Evolutionary conservation across 2,329 filamentous ascomycete genomes (phyloP).

Genomic region (Fusarium zealandicum): DNA sequence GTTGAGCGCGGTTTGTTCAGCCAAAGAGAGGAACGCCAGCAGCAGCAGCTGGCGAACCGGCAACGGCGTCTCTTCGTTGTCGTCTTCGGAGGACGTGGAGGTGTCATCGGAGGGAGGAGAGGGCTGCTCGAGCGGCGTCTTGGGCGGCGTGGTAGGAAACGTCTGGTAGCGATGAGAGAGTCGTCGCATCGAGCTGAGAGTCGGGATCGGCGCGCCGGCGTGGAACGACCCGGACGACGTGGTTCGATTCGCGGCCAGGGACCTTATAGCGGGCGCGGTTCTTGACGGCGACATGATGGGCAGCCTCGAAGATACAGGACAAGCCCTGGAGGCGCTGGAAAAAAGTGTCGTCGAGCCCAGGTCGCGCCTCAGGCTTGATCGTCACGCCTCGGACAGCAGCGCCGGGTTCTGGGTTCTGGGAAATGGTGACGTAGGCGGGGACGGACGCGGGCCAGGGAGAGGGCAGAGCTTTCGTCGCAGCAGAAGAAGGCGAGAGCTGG

Average conservation of each 20-base stretch:
- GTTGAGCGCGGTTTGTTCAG: slow-evolving; percentile 96
- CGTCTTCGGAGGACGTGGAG: slow-evolving; percentile 43
- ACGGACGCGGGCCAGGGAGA: slow-evolving; percentile 31
- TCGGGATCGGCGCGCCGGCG: slow-evolving; percentile 58
- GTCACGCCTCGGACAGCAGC: slow-evolving; percentile 8
- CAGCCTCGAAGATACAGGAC: not conserved
- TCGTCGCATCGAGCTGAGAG: slow-evolving; percentile 48
- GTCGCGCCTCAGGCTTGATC: slow-evolving; percentile 1
- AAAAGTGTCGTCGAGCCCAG: slow-evolving; percentile 3
- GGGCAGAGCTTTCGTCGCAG: slow-evolving; percentile 20
- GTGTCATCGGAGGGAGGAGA: slow-evolving; percentile 39
- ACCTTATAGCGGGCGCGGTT: slow-evolving; percentile 12
- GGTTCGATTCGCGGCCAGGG: slow-evolving; percentile 29
- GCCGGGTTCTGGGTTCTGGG: slow-evolving; percentile 1
- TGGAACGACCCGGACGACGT: slow-evolving; percentile 58
- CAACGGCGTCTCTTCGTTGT: slow-evolving; percentile 72
- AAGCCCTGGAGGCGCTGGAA: not conserved
- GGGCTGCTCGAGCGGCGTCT: slow-evolving; percentile 64
- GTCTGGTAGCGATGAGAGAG: slow-evolving; percentile 75
- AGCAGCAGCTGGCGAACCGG: slow-evolving; percentile 84
- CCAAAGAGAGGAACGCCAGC: slow-evolving; percentile 85
- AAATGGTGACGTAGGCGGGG: slow-evolving; percentile 29
- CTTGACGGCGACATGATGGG: slow-evolving; percentile 32
- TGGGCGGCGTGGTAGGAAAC: slow-evolving; percentile 78
- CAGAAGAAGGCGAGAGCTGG: not conserved